Percentiles rank a stretch among this genome's conserved stretches.
Evolutionary conservation across 768 basidiomycete species (phyloP).

Genomic region (Mycena alexandri): DNA sequence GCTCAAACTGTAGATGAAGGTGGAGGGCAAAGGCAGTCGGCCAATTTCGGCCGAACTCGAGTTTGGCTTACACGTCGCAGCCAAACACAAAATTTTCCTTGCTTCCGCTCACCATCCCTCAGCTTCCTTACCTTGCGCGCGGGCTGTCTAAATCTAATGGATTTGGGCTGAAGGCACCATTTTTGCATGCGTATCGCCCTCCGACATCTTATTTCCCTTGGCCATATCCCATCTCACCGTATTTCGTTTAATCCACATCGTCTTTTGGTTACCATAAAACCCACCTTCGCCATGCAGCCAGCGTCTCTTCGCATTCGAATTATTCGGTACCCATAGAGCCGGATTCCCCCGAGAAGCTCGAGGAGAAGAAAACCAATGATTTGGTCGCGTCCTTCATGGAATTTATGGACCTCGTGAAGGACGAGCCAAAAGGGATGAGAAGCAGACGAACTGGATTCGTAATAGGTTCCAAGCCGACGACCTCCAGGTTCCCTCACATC

Average conservation of each 20-base stretch:
- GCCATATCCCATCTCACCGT: slow-evolving; percentile 7
- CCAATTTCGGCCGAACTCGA: no score
- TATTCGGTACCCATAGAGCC: background rate
- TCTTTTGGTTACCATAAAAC: background rate
- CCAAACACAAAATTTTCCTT: background rate
- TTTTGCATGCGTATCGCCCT: slow-evolving; percentile 30
- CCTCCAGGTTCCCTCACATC: slow-evolving; percentile 32
- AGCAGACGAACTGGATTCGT: slow-evolving; percentile 7
- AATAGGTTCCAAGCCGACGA: slow-evolving; percentile 13
- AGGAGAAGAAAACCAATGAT: slow-evolving; percentile 12
- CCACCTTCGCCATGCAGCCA: slow-evolving; percentile 7
- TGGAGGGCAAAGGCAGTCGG: no score
- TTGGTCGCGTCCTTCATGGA: slow-evolving; percentile 30
- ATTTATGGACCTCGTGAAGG: slow-evolving; percentile 33
- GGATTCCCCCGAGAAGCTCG: background rate
- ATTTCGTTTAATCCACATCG: background rate
- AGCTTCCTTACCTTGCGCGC: background rate
- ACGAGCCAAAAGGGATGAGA: slow-evolving; percentile 10
- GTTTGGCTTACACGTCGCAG: background rate
- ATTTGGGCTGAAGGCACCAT: slow-evolving; percentile 17
- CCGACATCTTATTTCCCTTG: background rate
- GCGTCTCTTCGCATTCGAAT: background rate
- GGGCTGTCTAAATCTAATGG: slow-evolving; percentile 8
- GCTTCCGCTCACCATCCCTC: background rate
- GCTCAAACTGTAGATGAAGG: no score